phyloP scores from a whole-genome alignment of 2,329 filamentous ascomycete species.

The Verticillium alfalfae region DNA sequence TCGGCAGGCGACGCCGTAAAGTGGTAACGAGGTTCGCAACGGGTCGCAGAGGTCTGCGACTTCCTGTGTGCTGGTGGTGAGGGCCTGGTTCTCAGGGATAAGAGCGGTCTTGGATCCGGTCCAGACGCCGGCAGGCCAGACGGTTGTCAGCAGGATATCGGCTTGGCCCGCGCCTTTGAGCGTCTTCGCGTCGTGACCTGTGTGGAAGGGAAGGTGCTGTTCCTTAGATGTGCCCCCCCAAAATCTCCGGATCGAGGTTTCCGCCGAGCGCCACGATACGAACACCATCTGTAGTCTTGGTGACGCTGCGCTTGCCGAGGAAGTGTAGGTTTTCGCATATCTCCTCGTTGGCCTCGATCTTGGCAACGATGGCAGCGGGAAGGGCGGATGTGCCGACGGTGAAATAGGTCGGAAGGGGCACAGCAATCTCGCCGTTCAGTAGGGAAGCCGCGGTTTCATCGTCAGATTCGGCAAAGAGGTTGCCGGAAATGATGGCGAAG shows the following conservation, averaged over 20 bases:
- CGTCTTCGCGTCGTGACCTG: slow-evolving; percentile 67
- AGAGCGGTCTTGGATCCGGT: slow-evolving; percentile 60
- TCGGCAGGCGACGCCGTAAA: slow-evolving; percentile 62
- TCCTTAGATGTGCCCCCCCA: slow-evolving; percentile 60
- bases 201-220: slow-evolving; percentile 73
- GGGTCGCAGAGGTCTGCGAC: slow-evolving; percentile 73
- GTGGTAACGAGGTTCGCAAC: slow-evolving; percentile 86
- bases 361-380: slow-evolving; percentile 64
- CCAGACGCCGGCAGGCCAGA: slow-evolving; percentile 76
- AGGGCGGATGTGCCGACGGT: slow-evolving; percentile 70
- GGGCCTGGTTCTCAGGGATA: slow-evolving; percentile 43
- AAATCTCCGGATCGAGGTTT: slow-evolving; percentile 53
- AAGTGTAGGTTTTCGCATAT: slow-evolving; percentile 90
- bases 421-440: slow-evolving; percentile 62
- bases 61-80: slow-evolving; percentile 53
- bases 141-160: slow-evolving; percentile 80
- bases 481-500: slow-evolving; percentile 77
- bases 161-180: slow-evolving; percentile 71
- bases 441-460: slow-evolving; percentile 58
- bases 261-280: slow-evolving; percentile 86
- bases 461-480: slow-evolving; percentile 65
- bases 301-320: slow-evolving; percentile 78
- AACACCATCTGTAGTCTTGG: slow-evolving; percentile 85
- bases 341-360: slow-evolving; percentile 66
- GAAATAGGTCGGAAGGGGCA: slow-evolving; percentile 88